Base-by-base conservation (phyloP, 106 monocot genomes). In the Dioscorea zingiberensis region DNA sequence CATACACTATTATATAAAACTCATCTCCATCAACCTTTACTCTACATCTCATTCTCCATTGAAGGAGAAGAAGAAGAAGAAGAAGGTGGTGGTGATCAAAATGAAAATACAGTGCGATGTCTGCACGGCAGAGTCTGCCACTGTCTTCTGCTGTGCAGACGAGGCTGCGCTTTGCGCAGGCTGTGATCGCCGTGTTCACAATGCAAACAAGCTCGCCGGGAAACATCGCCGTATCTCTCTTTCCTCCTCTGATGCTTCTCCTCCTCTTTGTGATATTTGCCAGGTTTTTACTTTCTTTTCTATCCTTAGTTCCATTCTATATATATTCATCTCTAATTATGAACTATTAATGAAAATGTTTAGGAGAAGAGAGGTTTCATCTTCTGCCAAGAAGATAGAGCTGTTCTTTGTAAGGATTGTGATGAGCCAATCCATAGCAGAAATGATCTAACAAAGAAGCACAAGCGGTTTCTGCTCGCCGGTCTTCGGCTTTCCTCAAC, bases 51-150 rank as follows among this genome's bases (percentile, higher is more conserved):
- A n/a, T n/a, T n/a, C n/a, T n/a, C n/a, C n/a, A n/a, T n/a, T n/a
- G n/a, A n/a, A n/a, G n/a, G n/a, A n/a, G n/a, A n/a, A 38, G 4
- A 38, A 38, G 4, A 38, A 38, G 10, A 38, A 30, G 3, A 25
- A 18, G 48, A 47, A 29, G 63, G n/a, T n/a, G n/a, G n/a, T n/a
- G n/a, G n/a, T n/a, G 26, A 30, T 14, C 38, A 38, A 71, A 17
- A 93, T 93, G 89, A 93, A 84, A 76, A 48, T 86, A 21, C 88
- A 77, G 76, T 93, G 89, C 59, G 93, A 86, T 57, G 89, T 74
- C 14, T 93, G 93, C 66, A 63, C 59, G 59, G 23, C 44, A 11
- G 81, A 69, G 62, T 64, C 76, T 13, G 93, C 89, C 55, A 71
- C 81, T 1, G 76, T 93, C 14, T 86, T 83, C 78, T 93, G 89